These are phyloP conservation scores for Scorias spongiosa DNA, from an alignment of 2,329 filamentous ascomycete genomes.

Conservation along the genomic window DNA sequence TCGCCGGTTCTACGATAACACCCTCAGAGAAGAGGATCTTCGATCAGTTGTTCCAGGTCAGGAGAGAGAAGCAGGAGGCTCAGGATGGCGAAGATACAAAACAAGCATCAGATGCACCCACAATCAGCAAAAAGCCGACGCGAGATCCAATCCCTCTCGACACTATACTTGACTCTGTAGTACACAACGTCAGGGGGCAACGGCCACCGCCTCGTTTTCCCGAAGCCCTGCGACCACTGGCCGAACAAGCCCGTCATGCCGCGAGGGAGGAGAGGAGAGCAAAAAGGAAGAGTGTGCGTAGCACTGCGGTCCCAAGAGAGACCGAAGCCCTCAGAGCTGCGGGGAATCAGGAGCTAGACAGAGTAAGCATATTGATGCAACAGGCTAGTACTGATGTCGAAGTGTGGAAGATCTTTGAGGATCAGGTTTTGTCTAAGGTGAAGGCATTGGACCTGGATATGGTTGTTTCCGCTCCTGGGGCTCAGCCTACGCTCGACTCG, in stretches of 20 bases:
- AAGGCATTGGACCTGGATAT: not conserved
- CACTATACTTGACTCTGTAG: not conserved
- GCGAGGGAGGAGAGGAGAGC: slow-evolving; percentile 1
- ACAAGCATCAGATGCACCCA: not conserved
- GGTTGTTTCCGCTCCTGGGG: not conserved
- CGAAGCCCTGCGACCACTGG: slow-evolving; percentile 7
- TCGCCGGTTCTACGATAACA: slow-evolving; percentile 9
- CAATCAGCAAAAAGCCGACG: not conserved
- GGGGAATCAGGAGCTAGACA: slow-evolving; percentile 27
- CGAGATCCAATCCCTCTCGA: not conserved
- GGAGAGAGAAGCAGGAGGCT: slow-evolving; percentile 2
- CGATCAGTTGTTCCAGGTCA: slow-evolving; percentile 5
- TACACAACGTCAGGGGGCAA: not conserved
- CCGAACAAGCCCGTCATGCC: slow-evolving; percentile 6
- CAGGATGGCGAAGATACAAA: not conserved
- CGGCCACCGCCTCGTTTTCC: slow-evolving; percentile 5
- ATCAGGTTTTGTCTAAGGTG: slow-evolving; percentile 41
- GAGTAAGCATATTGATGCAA: slow-evolving; percentile 41
- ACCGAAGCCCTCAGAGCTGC: not conserved
- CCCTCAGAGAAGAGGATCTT: slow-evolving; percentile 8
- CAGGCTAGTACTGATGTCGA: slow-evolving; percentile 44
- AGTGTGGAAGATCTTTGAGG: slow-evolving; percentile 52
- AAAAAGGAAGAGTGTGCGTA: slow-evolving; percentile 2
- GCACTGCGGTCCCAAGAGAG: not conserved
- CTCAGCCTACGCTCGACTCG: slow-evolving; percentile 12